Evolutionary conservation across 495 filamentous ascomycete species (phyloP).

Genomic region (Neurospora sp.): DNA sequence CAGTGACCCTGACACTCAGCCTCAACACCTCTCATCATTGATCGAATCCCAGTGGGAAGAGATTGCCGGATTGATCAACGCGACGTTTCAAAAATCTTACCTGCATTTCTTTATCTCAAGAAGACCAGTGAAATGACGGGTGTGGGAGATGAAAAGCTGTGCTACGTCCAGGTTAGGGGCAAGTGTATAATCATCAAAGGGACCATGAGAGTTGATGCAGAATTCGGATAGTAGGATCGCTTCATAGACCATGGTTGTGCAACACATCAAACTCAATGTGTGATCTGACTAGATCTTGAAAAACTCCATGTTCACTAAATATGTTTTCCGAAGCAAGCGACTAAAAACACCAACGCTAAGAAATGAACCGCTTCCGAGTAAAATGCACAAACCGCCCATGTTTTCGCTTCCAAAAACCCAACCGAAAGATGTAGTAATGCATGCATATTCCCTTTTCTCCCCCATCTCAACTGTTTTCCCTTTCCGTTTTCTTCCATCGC

Average conservation of each 20-base stretch:
- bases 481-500: background rate
- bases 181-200: background rate
- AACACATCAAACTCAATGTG: background rate
- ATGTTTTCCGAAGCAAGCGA: background rate
- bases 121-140: background rate
- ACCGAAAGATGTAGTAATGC: background rate
- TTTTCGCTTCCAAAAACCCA: background rate
- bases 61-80: background rate
- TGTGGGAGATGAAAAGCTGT: background rate
- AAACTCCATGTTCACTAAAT: background rate
- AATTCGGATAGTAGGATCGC: background rate
- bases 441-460: background rate
- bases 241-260: background rate
- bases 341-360: background rate
- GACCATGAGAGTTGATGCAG: background rate
- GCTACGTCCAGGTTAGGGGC: background rate
- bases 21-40: background rate
- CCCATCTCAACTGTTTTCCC: background rate
- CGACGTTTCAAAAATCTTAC: background rate
- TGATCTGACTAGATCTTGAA: background rate
- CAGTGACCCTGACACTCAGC: background rate
- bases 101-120: background rate
- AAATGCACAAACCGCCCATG: background rate
- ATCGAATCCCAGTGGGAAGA: background rate
- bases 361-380: background rate